phyloP scores from a whole-genome alignment of 768 basidiomycete species.

The Termitomyces sp. region DNA sequence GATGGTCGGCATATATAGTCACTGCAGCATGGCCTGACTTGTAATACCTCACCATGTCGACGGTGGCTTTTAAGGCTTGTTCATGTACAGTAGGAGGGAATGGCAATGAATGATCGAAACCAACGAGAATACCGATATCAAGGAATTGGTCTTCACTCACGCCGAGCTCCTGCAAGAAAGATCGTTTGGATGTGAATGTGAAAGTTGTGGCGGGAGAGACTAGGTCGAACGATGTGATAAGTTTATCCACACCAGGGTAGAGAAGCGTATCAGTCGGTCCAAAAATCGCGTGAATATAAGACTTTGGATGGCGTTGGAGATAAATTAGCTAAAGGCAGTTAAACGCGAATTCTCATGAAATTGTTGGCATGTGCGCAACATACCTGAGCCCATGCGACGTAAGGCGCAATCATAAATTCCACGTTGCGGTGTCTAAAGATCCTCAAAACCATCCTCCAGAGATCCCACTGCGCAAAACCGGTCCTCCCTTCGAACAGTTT shows the following conservation, averaged over 20 bases:
- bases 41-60: slow-evolving; percentile 91
- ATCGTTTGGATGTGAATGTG: slow-evolving; percentile 78
- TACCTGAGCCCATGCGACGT: slow-evolving; percentile 94
- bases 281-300: slow-evolving; percentile 92
- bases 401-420: slow-evolving; percentile 95
- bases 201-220: slow-evolving; percentile 63
- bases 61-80: slow-evolving; percentile 75
- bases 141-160: slow-evolving; percentile 90
- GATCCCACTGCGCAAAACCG: slow-evolving; percentile 76
- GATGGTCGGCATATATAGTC: slow-evolving; percentile 72
- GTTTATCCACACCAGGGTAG: slow-evolving; percentile 81
- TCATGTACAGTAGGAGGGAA: slow-evolving; percentile 84
- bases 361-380: slow-evolving; percentile 18
- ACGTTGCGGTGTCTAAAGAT: slow-evolving; percentile 93
- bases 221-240: slow-evolving; percentile 88
- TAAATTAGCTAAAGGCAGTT: slow-evolving; percentile 70
- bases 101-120: slow-evolving; percentile 73
- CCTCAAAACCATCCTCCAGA: slow-evolving; percentile 90
- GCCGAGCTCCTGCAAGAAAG: slow-evolving; percentile 50
- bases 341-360: not conserved
- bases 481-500: slow-evolving; percentile 76
- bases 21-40: slow-evolving; percentile 85
- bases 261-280: slow-evolving; percentile 88
- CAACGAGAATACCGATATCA: slow-evolving; percentile 88
- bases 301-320: slow-evolving; percentile 87